These are phyloP conservation scores for Irpex rosettiformis DNA, from an alignment of 1,284 basidiomycete species.

Conservation along the genomic window DNA sequence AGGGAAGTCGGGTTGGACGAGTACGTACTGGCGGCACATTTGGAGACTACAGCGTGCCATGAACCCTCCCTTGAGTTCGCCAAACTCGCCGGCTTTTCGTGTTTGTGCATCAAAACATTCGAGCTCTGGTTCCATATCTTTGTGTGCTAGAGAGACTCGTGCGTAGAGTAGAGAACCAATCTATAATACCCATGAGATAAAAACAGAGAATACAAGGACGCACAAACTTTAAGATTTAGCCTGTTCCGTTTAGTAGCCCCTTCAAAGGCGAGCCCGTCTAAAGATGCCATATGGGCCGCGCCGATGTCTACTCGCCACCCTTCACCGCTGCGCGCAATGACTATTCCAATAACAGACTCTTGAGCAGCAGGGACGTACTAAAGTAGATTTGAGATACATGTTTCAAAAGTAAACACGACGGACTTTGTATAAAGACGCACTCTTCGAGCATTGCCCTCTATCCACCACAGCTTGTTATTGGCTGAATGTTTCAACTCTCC, in stretches of 20 bases:
- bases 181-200: conserved; percentile 33
- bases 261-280: conserved; percentile 84
- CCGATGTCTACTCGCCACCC: conserved; percentile 84
- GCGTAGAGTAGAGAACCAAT: conserved; percentile 81
- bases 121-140: conserved; percentile 87
- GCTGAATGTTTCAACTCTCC: conserved; percentile 65
- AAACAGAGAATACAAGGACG: not conserved
- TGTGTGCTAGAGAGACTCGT: conserved; percentile 80
- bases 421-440: conserved; percentile 36
- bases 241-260: conserved; percentile 82
- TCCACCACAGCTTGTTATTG: conserved; percentile 75
- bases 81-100: conserved; percentile 79
- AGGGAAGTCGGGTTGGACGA: conserved; percentile 26
- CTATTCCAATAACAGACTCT: conserved; percentile 75
- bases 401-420: not conserved
- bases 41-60: conserved; percentile 70
- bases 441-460: conserved; percentile 74
- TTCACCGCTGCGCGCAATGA: conserved; percentile 71
- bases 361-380: conserved; percentile 85
- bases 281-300: conserved; percentile 67
- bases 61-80: conserved; percentile 80
- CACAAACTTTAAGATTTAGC: conserved; percentile 74
- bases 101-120: conserved; percentile 87
- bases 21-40: conserved; percentile 66
- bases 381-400: conserved; percentile 3